Evolutionary conservation across 495 filamentous ascomycete species (phyloP).

Genomic region (Umbilicaria muhlenbergii): DNA sequence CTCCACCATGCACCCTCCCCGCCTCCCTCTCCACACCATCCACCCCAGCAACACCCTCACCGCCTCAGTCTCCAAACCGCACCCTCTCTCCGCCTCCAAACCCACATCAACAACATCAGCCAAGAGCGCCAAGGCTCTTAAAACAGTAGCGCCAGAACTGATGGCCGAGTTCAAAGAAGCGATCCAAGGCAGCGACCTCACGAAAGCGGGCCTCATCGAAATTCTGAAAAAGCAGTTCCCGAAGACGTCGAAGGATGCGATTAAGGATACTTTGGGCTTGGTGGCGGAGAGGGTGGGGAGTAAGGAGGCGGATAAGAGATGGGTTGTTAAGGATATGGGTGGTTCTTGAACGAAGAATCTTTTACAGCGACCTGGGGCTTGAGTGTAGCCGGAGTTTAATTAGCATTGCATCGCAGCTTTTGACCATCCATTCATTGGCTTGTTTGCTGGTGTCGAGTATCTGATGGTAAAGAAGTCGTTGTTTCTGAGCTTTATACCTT

Average conservation of each 20-base stretch:
- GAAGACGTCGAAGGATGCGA: constrained; percentile 49
- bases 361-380: no score
- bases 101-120: constrained; percentile 16
- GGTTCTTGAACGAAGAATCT: no score
- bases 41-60: constrained; percentile 1
- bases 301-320: constrained; percentile 47
- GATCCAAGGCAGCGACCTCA: constrained; percentile 54
- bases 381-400: no score
- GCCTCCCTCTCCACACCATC: constrained; percentile 7
- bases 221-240: constrained; percentile 63
- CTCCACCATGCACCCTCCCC: constrained; percentile 13
- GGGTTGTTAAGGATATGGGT: constrained; percentile 22
- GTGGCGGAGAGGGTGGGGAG: constrained; percentile 51
- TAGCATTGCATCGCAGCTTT: no score
- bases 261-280: constrained; percentile 56
- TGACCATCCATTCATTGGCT: no score
- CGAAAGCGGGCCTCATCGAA: constrained; percentile 63
- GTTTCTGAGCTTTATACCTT: no score
- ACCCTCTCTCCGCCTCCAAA: constrained; percentile 12
- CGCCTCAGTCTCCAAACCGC: background rate
- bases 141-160: constrained; percentile 41
- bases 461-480: no score
- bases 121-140: constrained; percentile 12
- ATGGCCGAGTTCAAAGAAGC: constrained; percentile 57
- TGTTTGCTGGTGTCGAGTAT: no score